A percentile compares a stretch with the other conserved stretches of the same genome.
phyloP scores from a whole-genome alignment of 2,329 filamentous ascomycete species.

The Penicillium sp. region DNA sequence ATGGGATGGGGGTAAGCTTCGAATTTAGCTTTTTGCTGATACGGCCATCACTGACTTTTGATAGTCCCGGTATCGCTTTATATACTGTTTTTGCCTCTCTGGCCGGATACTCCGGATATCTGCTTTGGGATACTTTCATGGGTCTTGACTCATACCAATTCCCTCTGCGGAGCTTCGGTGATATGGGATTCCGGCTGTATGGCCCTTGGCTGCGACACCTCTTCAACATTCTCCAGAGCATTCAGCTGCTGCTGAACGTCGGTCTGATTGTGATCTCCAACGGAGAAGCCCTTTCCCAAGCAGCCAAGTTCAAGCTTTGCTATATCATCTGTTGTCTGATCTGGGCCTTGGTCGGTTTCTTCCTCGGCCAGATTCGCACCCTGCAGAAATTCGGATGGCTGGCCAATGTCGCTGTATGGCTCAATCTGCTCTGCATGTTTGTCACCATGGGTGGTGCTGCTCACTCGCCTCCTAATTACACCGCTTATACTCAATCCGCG shows the following conservation, averaged over 20 bases:
- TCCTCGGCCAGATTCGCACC: conserved; percentile 26
- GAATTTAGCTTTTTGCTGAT: neutral
- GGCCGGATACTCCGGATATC: conserved; percentile 25
- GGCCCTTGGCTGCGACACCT: conserved; percentile 22
- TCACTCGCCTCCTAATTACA: conserved; percentile 8
- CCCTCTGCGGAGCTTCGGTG: conserved; percentile 28
- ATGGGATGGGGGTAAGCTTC: conserved; percentile 21
- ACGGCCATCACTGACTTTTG: neutral
- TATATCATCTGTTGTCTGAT: conserved; percentile 26
- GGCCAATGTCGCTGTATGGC: conserved; percentile 25
- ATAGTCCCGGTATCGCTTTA: conserved; percentile 31
- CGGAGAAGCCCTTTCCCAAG: conserved; percentile 26
- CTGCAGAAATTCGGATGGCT: conserved; percentile 26
- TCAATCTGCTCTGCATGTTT: conserved; percentile 26
- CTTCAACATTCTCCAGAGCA: conserved; percentile 27
- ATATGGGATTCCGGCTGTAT: conserved; percentile 28
- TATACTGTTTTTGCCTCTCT: conserved; percentile 27
- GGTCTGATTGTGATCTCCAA: conserved; percentile 28
- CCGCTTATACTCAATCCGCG: conserved; percentile 18
- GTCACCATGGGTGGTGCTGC: conserved; percentile 24
- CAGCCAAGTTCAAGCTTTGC: conserved; percentile 22
- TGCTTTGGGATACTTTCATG: conserved; percentile 28
- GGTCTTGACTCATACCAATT: conserved; percentile 29
- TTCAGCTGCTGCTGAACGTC: conserved; percentile 30
- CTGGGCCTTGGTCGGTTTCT: conserved; percentile 23